Evolutionary conservation across 768 basidiomycete genomes (phyloP).

Genomic region (Leucocoprinus leucothites): DNA sequence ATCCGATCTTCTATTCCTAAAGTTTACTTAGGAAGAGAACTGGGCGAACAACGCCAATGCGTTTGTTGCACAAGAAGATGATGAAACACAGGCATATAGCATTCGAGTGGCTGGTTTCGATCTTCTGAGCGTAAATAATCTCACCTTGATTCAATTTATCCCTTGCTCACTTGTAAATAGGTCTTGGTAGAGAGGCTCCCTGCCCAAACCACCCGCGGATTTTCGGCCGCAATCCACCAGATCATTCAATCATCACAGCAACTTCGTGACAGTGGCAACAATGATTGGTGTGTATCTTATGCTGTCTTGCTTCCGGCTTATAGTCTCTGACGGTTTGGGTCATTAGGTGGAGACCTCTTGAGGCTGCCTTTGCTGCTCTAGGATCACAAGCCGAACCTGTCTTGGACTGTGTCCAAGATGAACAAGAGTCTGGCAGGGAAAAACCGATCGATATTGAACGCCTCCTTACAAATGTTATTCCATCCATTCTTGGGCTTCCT

Average conservation of each 20-base stretch:
- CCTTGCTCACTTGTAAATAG: slow-evolving; percentile 27
- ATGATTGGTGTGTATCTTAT: slow-evolving; percentile 54
- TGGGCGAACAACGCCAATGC: slow-evolving; percentile 90
- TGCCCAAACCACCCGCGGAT: slow-evolving; percentile 43
- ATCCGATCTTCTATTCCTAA: no score
- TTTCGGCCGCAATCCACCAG: slow-evolving; percentile 53
- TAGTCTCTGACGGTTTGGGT: background rate
- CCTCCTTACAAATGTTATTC: slow-evolving; percentile 76
- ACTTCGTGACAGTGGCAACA: slow-evolving; percentile 48
- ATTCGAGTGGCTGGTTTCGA: slow-evolving; percentile 85
- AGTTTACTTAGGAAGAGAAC: slow-evolving; percentile 83
- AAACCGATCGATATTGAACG: slow-evolving; percentile 76
- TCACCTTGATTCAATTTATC: background rate
- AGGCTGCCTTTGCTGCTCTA: slow-evolving; percentile 77
- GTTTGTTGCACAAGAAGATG: slow-evolving; percentile 94
- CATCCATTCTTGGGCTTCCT: slow-evolving; percentile 64
- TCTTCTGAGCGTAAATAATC: slow-evolving; percentile 58
- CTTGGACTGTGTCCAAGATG: slow-evolving; percentile 74
- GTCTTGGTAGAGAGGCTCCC: slow-evolving; percentile 55
- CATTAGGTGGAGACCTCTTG: slow-evolving; percentile 87
- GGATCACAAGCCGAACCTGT: slow-evolving; percentile 80
- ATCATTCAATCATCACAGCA: slow-evolving; percentile 57
- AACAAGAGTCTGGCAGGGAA: slow-evolving; percentile 56
- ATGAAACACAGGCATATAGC: slow-evolving; percentile 80
- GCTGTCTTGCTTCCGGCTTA: background rate